Conservation (phyloP, 495 filamentous ascomycete genomes). For the Evansstolkia leycettana region DNA sequence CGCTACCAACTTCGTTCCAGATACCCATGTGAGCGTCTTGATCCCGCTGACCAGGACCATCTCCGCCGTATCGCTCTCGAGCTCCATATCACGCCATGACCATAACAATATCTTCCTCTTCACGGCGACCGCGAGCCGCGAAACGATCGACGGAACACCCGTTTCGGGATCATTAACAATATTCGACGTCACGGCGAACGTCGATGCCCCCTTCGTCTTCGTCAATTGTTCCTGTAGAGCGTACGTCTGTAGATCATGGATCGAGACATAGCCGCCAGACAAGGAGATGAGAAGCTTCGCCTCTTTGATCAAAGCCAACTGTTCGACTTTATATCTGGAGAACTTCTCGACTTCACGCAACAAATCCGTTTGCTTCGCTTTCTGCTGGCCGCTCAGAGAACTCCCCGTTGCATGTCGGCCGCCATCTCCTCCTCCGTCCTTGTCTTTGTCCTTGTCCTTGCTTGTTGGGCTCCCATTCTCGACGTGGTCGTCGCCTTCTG, state of each 20-base stretch:
- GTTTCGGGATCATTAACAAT: conserved; percentile 80
- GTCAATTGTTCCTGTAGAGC: conserved; percentile 64
- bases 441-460: conserved; percentile 5
- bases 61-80: conserved; percentile 60
- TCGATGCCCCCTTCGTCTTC: conserved; percentile 75
- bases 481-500: conserved; percentile 7
- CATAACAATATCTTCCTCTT: conserved; percentile 84
- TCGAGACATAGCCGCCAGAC: conserved; percentile 73
- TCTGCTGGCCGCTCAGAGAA: conserved; percentile 11
- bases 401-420: conserved; percentile 16
- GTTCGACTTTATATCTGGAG: conserved; percentile 74
- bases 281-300: conserved; percentile 81
- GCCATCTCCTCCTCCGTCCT: conserved; percentile 7
- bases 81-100: conserved; percentile 92
- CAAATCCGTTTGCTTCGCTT: conserved; percentile 59
- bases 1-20: conserved; percentile 69
- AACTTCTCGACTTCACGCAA: conserved; percentile 90
- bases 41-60: conserved; percentile 67
- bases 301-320: conserved; percentile 91
- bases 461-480: conserved; percentile 7
- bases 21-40: conserved; percentile 80
- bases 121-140: conserved; percentile 76
- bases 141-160: conserved; percentile 81
- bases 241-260: conserved; percentile 81
- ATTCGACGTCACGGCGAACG: conserved; percentile 88